Evolutionary conservation across 352 stramenopile genomes (phyloP).

Genomic region (Aphanomyces stellatus): DNA sequence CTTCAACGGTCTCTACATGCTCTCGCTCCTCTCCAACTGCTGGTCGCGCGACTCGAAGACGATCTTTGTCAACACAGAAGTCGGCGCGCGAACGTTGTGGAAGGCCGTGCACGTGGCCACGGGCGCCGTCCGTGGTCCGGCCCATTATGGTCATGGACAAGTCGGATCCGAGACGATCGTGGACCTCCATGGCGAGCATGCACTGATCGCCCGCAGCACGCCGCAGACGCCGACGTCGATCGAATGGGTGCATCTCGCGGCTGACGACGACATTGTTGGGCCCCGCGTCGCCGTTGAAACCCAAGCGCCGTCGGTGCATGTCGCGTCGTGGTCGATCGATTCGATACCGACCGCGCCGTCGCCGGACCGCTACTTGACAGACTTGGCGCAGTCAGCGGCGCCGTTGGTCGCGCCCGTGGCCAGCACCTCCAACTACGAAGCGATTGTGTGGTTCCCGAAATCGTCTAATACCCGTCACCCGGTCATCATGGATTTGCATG

Average conservation of each 20-base stretch:
- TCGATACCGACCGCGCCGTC: conserved; percentile 29
- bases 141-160: conserved; percentile 32
- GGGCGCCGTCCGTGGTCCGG: conserved; percentile 35
- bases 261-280: conserved; percentile 26
- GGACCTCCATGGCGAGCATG: conserved; percentile 33
- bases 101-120: conserved; percentile 56
- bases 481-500: conserved; percentile 84
- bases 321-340: conserved; percentile 55
- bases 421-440: conserved; percentile 59
- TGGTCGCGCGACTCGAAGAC: conserved; percentile 49
- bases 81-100: conserved; percentile 55
- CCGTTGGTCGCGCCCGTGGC: conserved; percentile 41
- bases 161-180: conserved; percentile 41
- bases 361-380: background rate
- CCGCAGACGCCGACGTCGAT: conserved; percentile 46
- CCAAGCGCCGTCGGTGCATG: conserved; percentile 30
- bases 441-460: conserved; percentile 55
- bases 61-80: conserved; percentile 62
- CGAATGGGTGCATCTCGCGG: conserved; percentile 37
- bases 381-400: background rate
- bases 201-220: conserved; percentile 47
- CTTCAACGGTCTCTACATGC: conserved; percentile 68
- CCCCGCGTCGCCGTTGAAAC: conserved; percentile 39
- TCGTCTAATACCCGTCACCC: conserved; percentile 41
- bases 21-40: conserved; percentile 30